These are phyloP conservation scores for Castanea sativa DNA, from an alignment of 306 rosid genomes.

Conservation along the genomic window DNA sequence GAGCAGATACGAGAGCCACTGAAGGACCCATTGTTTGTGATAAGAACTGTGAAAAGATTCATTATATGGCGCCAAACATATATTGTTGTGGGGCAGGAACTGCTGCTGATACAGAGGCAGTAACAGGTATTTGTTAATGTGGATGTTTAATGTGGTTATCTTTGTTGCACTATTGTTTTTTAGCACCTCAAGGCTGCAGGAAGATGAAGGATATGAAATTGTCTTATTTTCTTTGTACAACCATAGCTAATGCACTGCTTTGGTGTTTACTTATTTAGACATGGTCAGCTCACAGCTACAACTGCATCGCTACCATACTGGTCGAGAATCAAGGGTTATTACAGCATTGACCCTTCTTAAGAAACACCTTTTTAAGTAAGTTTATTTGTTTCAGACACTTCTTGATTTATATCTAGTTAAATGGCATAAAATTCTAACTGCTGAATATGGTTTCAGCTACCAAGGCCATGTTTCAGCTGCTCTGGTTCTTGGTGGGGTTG, in stretches of 20 bases:
- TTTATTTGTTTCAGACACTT: neutral
- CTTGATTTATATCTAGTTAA: neutral
- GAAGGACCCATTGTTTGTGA: conserved; percentile 94
- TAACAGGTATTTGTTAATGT: conserved; percentile 59
- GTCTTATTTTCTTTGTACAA: conserved; percentile 4
- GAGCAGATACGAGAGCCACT: conserved; percentile 97
- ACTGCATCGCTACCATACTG: conserved; percentile 89
- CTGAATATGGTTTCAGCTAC: conserved; percentile 31
- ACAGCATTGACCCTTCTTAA: conserved; percentile 58
- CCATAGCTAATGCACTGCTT: conserved; percentile 17
- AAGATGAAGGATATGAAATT: neutral
- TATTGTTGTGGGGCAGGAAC: conserved; percentile 99
- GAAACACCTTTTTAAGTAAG: conserved; percentile 55
- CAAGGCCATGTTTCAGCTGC: conserved; percentile 58
- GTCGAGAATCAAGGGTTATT: conserved; percentile 65
- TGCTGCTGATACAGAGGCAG: conserved; percentile 99
- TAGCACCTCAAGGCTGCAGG: neutral
- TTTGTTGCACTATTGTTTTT: neutral
- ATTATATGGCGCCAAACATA: conserved; percentile 95
- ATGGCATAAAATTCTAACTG: neutral
- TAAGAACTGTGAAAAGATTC: conserved; percentile 95
- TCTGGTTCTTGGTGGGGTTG: conserved; percentile 68
- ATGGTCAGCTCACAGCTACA: conserved; percentile 98
- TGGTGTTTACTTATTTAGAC: conserved; percentile 44
- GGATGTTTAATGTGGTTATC: neutral